Base-by-base conservation (phyloP, 345 rosid species). In the Firmiana major region DNA sequence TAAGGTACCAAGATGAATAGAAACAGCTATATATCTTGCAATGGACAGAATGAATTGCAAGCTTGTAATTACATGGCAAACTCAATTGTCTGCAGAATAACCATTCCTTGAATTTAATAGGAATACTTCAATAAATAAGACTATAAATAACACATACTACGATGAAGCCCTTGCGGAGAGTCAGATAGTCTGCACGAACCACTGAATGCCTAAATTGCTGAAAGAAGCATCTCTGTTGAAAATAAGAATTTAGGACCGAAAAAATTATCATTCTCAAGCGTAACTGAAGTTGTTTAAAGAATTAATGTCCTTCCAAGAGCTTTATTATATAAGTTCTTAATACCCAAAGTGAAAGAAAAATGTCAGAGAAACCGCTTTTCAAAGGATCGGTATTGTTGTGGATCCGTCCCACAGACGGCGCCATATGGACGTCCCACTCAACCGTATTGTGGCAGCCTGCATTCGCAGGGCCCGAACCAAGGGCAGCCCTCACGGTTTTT, bases 201-300 rank as follows among this genome's bases (percentile, higher is more conserved):
- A 96, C 97, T n/a, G 99, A 90, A 45, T 51, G 82, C 71, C 94
- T 97, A 71, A 96, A 96, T 82, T 96, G 98, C 53, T 93, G 85
- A 79, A 96, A 90, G 89, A 92, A 93, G 82, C 99, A 96, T 68
- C 88, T 92, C 98, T 96, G 89, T 79, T 57, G 69, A 84, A 79
- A 59, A 43, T 43, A 46, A 62, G 42, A 21, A 62, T 68, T 21
- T 43, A 64, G 63, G 65, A 74, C 11, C 24, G 58, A 21, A 34
- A 10, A 34, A 21, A 54, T 7, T 26, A n/a, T 62, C 54, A 6
- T n/a, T 31, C 9, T 48, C 3, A 13, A 48, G 22, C 11, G n/a
- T 3, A 22, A 34, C 17, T 19, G 46, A 31, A 75, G 36, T 22
- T 49, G 15, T 4, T 36, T 40, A 24, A 48, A n/a, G 53, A 60